phyloP scores from a whole-genome alignment of 2,329 filamentous ascomycete species.

The Apiospora hydei region DNA sequence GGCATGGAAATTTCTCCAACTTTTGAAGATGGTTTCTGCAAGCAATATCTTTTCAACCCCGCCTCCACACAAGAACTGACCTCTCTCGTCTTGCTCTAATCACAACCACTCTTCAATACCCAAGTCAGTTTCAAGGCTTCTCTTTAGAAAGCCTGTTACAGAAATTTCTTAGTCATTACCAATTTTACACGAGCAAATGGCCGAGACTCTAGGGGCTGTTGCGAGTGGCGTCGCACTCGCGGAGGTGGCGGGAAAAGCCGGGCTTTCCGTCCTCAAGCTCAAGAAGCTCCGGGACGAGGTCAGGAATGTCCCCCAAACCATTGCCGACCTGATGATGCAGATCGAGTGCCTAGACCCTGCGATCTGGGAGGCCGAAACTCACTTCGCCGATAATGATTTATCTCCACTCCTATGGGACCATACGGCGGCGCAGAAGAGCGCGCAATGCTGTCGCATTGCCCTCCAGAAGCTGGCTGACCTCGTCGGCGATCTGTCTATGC shows the following conservation, averaged over 20 bases:
- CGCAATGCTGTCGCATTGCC: conserved; percentile 35
- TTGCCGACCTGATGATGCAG: conserved; percentile 36
- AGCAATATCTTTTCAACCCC: too few relatives aligned
- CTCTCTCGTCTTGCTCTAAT: too few relatives aligned
- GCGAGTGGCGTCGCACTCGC: conserved; percentile 37
- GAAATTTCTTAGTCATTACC: background rate
- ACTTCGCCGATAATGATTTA: conserved; percentile 25
- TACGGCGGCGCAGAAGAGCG: conserved; percentile 27
- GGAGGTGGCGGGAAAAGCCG: conserved; percentile 34
- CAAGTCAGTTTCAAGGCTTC: too few relatives aligned
- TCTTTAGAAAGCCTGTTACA: too few relatives aligned
- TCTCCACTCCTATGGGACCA: conserved; percentile 30
- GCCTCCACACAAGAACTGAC: too few relatives aligned
- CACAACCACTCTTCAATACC: too few relatives aligned
- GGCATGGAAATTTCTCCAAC: too few relatives aligned
- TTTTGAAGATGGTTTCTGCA: too few relatives aligned
- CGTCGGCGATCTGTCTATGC: conserved; percentile 31
- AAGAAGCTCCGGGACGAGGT: conserved; percentile 37
- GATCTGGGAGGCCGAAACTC: conserved; percentile 33
- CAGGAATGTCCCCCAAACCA: conserved; percentile 37
- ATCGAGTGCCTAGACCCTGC: conserved; percentile 38
- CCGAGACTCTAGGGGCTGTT: conserved; percentile 36
- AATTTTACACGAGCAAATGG: conserved; percentile 30
- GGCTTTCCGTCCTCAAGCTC: conserved; percentile 36
- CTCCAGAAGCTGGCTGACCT: conserved; percentile 31